phyloP scores from a whole-genome alignment of 169 alveolate genomes.

The Eimeria sp. region DNA sequence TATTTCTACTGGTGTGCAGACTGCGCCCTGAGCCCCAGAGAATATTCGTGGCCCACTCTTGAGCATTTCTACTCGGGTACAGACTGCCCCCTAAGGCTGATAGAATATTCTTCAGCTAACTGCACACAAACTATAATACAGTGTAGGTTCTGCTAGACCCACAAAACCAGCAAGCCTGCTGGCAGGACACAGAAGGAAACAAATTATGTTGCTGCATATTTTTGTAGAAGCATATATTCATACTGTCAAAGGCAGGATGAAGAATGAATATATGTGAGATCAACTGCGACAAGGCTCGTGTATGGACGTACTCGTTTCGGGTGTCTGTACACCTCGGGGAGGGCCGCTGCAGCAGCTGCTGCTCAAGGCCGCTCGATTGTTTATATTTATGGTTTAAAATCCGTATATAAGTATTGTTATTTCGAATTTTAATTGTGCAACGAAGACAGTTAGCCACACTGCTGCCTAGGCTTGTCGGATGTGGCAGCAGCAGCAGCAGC shows the following conservation, averaged over 20 bases:
- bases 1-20: too few species aligned
- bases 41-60: too few species aligned
- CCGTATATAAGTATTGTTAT: neutral
- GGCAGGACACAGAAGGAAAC: neutral
- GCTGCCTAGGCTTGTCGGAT: neutral
- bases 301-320: too few species aligned
- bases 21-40: too few species aligned
- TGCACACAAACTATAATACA: too few species aligned
- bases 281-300: neutral
- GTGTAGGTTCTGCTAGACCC: too few species aligned
- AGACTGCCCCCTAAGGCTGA: too few species aligned
- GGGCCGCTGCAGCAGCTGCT: neutral
- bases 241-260: neutral
- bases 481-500: slow-evolving; percentile 29
- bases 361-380: neutral
- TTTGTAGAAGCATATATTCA: neutral
- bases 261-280: neutral
- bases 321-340: slow-evolving; percentile 20
- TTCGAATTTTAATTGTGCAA: neutral
- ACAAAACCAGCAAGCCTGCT: too few species aligned
- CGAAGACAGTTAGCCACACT: neutral
- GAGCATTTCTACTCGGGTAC: too few species aligned
- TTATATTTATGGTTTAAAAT: neutral
- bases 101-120: too few species aligned
- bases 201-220: neutral